These are phyloP conservation scores for Helianthus tuberosus DNA, from an alignment of 129 eudicot species.

Conservation along the genomic window DNA sequence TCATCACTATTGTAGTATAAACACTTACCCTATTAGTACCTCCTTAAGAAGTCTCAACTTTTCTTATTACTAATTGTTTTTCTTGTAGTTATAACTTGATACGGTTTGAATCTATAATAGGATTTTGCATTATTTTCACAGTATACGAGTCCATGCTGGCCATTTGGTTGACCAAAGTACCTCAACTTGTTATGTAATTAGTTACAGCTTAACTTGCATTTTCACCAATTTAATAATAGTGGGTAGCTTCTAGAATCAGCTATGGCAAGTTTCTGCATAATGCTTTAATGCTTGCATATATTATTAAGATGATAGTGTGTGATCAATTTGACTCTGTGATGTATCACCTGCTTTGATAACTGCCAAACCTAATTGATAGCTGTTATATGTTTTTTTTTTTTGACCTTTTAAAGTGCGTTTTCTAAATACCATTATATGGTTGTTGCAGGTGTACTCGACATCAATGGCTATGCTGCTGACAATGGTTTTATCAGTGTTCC, in stretches of 20 bases:
- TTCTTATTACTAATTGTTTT: not conserved
- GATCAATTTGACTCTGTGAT: not conserved
- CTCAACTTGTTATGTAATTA: not conserved
- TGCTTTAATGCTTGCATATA: not conserved
- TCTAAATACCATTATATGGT: not conserved
- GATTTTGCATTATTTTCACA: constrained; percentile 8
- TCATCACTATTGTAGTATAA: constrained; percentile 14
- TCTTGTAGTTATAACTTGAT: not conserved
- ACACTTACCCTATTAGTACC: not conserved
- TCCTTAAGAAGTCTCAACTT: not conserved
- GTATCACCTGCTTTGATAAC: not conserved
- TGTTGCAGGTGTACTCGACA: constrained; percentile 86
- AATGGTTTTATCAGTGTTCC: constrained; percentile 80
- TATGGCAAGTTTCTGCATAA: not conserved
- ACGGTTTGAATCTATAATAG: not conserved
- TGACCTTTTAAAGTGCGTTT: not conserved
- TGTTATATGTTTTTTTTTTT: not conserved
- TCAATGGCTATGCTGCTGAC: constrained; percentile 99
- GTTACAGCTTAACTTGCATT: not conserved
- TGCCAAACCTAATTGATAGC: not conserved
- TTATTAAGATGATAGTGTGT: not conserved
- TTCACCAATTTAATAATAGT: not conserved
- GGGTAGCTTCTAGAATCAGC: not conserved
- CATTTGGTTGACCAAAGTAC: constrained; percentile 15
- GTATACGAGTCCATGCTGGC: constrained; percentile 7